Percentiles rank a stretch among this genome's conserved stretches.
These are phyloP conservation scores for Aspergillus uvarum DNA, from an alignment of 2,329 filamentous ascomycete species.

Conservation along the genomic window DNA sequence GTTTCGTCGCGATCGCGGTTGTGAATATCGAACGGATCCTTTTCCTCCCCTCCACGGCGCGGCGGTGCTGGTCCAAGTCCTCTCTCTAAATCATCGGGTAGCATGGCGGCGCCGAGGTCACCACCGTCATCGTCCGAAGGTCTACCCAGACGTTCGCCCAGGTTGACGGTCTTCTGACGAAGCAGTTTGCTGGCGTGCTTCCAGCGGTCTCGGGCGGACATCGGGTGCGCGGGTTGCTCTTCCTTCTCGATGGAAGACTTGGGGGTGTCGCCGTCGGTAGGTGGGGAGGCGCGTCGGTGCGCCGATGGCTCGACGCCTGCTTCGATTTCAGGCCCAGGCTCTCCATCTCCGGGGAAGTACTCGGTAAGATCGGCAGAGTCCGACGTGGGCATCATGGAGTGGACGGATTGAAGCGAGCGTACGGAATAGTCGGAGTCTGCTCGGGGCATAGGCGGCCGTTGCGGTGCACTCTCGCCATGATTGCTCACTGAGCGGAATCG, in stretches of 20 bases:
- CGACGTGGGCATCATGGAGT: conserved; percentile 9
- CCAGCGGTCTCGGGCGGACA: conserved; percentile 27
- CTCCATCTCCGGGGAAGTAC: background rate
- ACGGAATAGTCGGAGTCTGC: conserved; percentile 21
- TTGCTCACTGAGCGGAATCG: conserved; percentile 23
- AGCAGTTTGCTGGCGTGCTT: conserved; percentile 30
- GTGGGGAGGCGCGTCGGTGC: background rate
- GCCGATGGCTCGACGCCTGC: background rate
- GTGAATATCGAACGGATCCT: conserved; percentile 14
- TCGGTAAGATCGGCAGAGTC: conserved; percentile 14
- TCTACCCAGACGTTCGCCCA: conserved; percentile 33
- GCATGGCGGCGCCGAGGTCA: conserved; percentile 27
- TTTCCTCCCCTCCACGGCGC: conserved; percentile 24
- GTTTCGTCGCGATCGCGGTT: conserved; percentile 22
- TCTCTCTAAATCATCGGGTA: conserved; percentile 33
- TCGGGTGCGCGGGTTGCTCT: conserved; percentile 11
- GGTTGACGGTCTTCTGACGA: conserved; percentile 29
- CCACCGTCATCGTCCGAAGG: conserved; percentile 31
- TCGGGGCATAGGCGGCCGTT: conserved; percentile 11
- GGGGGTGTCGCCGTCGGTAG: conserved; percentile 3
- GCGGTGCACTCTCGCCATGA: conserved; percentile 7
- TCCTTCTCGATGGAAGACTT: conserved; percentile 6
- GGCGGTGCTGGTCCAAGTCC: conserved; percentile 17
- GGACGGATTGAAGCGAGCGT: conserved; percentile 17
- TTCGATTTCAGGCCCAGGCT: background rate